Evolutionary conservation across 2,329 filamentous ascomycete species (phyloP).

Genomic region (Dendrostoma leiphaemia): DNA sequence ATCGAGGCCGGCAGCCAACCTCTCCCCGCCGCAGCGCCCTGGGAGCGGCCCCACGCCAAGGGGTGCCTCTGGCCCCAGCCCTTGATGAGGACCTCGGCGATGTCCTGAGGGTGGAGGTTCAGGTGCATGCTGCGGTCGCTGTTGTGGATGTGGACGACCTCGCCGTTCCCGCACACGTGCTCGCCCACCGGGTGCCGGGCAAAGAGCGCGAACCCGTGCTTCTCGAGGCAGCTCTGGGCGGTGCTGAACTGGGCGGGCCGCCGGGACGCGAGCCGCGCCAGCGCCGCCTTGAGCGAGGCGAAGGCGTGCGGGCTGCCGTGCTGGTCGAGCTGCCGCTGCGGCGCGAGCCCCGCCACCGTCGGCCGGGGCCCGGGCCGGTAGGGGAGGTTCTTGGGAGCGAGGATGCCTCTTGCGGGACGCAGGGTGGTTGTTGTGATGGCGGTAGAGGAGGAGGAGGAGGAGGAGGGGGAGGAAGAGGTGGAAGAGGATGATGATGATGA

Average conservation of each 20-base stretch:
- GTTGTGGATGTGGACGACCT: slow-evolving; percentile 78
- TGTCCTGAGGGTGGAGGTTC: slow-evolving; percentile 76
- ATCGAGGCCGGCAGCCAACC: slow-evolving; percentile 2
- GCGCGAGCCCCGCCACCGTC: slow-evolving; percentile 71
- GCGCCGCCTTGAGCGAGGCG: slow-evolving; percentile 48
- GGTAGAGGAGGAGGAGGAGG: slow-evolving; percentile 49
- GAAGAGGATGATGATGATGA: too few species aligned
- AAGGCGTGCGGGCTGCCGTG: slow-evolving; percentile 54
- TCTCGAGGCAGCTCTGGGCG: slow-evolving; percentile 75
- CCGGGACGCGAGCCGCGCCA: slow-evolving; percentile 49
- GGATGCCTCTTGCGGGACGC: too few species aligned
- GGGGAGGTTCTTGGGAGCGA: slow-evolving; percentile 53
- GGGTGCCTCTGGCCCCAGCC: slow-evolving; percentile 77
- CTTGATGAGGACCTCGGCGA: slow-evolving; percentile 65
- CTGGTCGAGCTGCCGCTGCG: slow-evolving; percentile 76
- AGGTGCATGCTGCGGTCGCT: slow-evolving; percentile 76
- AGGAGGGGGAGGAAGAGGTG: slow-evolving; percentile 15
- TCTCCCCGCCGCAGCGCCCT: not conserved
- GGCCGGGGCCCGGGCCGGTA: slow-evolving; percentile 64
- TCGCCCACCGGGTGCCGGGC: slow-evolving; percentile 59
- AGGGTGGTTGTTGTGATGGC: too few species aligned
- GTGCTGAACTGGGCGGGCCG: slow-evolving; percentile 52
- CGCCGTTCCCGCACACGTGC: slow-evolving; percentile 67
- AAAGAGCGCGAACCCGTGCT: slow-evolving; percentile 77
- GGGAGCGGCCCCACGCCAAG: slow-evolving; percentile 60